These are phyloP conservation scores for Papiliotrema laurentii DNA, from an alignment of 1,284 basidiomycete genomes.

Conservation along the genomic window DNA sequence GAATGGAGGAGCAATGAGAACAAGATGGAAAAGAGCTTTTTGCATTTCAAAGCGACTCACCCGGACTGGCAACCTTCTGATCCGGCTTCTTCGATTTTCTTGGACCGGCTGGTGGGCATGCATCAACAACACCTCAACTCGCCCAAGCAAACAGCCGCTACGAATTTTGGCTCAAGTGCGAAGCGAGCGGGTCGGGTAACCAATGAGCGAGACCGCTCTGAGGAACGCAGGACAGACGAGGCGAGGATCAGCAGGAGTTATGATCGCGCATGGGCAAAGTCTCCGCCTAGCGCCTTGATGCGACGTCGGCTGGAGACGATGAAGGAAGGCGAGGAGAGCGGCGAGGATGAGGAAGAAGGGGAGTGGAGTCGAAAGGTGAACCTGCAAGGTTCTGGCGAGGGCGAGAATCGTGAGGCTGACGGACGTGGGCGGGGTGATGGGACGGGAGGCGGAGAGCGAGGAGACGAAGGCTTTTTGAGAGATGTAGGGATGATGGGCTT, in stretches of 20 bases:
- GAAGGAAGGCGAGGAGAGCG: constrained; percentile 15
- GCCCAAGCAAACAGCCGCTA: too few relatives aligned
- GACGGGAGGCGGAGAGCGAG: constrained; percentile 17
- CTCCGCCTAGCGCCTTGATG: constrained; percentile 8
- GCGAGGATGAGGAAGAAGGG: constrained; percentile 13
- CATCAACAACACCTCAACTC: constrained; percentile 9
- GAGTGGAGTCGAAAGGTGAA: constrained; percentile 11
- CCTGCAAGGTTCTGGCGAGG: constrained; percentile 15
- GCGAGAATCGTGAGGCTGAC: constrained; percentile 10
- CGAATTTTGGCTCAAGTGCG: too few relatives aligned
- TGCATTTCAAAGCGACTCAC: constrained; percentile 93
- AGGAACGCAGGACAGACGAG: constrained; percentile 2
- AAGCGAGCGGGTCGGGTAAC: too few relatives aligned
- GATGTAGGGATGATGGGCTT: constrained; percentile 40
- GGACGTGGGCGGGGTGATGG: not conserved
- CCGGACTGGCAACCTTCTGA: constrained; percentile 91
- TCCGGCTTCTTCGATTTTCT: constrained; percentile 75
- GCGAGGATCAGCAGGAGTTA: constrained; percentile 13
- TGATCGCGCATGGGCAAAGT: constrained; percentile 26
- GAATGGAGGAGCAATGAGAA: constrained; percentile 64
- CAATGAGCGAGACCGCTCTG: constrained; percentile 8
- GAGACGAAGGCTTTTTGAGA: constrained; percentile 25
- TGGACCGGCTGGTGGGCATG: constrained; percentile 72
- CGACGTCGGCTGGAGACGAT: constrained; percentile 13
- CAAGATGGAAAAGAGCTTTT: constrained; percentile 97